Evolutionary conservation across 1,284 basidiomycete species (phyloP).

Genomic region (Ganoderma lingzhi): DNA sequence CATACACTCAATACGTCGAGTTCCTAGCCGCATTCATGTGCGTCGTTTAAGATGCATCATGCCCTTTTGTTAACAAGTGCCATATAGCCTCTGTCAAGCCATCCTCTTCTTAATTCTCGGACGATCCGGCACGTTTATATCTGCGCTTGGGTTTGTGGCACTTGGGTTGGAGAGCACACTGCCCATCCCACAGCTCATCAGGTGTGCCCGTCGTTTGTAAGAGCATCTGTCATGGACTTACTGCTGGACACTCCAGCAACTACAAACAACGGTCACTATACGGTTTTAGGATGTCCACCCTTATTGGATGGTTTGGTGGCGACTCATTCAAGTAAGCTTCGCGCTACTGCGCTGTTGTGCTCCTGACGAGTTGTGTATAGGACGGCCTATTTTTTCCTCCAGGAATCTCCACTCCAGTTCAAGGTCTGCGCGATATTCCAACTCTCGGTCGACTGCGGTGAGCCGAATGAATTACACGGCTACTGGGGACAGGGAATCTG

Average conservation of each 20-base stretch:
- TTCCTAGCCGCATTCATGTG: slow-evolving; percentile 85
- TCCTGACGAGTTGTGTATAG: slow-evolving; percentile 45
- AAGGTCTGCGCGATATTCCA: slow-evolving; percentile 85
- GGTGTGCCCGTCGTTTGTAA: slow-evolving; percentile 48
- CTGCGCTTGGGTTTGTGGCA: slow-evolving; percentile 78
- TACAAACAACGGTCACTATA: slow-evolving; percentile 81
- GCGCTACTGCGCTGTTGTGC: slow-evolving; percentile 18
- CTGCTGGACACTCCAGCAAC: slow-evolving; percentile 55
- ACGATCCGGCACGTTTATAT: slow-evolving; percentile 69
- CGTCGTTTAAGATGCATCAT: slow-evolving; percentile 31
- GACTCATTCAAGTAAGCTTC: slow-evolving; percentile 79
- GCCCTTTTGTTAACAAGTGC: slow-evolving; percentile 20
- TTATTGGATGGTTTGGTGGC: slow-evolving; percentile 84
- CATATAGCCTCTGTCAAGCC: slow-evolving; percentile 66
- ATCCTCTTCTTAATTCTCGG: slow-evolving; percentile 81
- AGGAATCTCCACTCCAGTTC: slow-evolving; percentile 77
- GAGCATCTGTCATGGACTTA: slow-evolving; percentile 18
- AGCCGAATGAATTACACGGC: slow-evolving; percentile 37
- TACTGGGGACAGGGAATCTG: background rate
- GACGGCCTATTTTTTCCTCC: slow-evolving; percentile 81
- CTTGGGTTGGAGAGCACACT: slow-evolving; percentile 83
- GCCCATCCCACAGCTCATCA: slow-evolving; percentile 83
- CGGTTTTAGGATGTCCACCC: slow-evolving; percentile 84
- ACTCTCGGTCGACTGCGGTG: slow-evolving; percentile 77
- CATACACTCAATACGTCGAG: slow-evolving; percentile 81